A percentile compares a stretch with the other conserved stretches of the same genome.
Evolutionary conservation across 768 basidiomycete species (phyloP).

Genomic region (Pilatotrama ljubarskyi): DNA sequence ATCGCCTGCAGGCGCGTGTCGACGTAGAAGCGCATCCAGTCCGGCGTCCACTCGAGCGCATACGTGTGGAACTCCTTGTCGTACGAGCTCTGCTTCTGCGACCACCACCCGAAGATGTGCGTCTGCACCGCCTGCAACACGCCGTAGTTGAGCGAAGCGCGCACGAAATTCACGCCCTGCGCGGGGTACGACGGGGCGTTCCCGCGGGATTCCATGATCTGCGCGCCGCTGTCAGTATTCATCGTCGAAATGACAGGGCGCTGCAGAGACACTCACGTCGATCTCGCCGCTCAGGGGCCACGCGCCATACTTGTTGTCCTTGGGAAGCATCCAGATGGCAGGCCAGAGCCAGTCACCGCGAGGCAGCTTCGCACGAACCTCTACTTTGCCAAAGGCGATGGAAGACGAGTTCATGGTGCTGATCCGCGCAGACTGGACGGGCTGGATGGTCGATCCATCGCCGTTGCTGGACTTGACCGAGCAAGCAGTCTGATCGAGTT

Average conservation of each 20-base stretch:
- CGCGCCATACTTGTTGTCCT: constrained; percentile 44
- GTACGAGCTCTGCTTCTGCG: constrained; percentile 46
- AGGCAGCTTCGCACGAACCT: constrained; percentile 50
- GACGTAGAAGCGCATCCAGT: constrained; percentile 55
- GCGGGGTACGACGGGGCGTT: constrained; percentile 44
- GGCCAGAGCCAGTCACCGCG: constrained; percentile 47
- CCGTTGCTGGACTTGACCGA: constrained; percentile 39
- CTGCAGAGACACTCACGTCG: constrained; percentile 49
- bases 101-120: constrained; percentile 45
- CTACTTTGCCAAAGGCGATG: constrained; percentile 58
- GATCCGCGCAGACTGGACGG: constrained; percentile 55
- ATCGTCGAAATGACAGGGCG: not conserved
- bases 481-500: constrained; percentile 40
- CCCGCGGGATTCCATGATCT: constrained; percentile 58
- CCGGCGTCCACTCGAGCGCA: constrained; percentile 59
- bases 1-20: constrained; percentile 53
- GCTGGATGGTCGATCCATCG: constrained; percentile 44
- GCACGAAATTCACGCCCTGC: constrained; percentile 48
- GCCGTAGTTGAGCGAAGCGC: constrained; percentile 71
- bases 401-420: constrained; percentile 48
- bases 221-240: not conserved
- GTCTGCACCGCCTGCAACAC: constrained; percentile 44
- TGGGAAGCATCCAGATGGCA: constrained; percentile 49
- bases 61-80: constrained; percentile 54
- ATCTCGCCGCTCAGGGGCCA: constrained; percentile 63